Evolutionary conservation across 2,329 filamentous ascomycete genomes (phyloP).

Genomic region (Penicillium crustosum): DNA sequence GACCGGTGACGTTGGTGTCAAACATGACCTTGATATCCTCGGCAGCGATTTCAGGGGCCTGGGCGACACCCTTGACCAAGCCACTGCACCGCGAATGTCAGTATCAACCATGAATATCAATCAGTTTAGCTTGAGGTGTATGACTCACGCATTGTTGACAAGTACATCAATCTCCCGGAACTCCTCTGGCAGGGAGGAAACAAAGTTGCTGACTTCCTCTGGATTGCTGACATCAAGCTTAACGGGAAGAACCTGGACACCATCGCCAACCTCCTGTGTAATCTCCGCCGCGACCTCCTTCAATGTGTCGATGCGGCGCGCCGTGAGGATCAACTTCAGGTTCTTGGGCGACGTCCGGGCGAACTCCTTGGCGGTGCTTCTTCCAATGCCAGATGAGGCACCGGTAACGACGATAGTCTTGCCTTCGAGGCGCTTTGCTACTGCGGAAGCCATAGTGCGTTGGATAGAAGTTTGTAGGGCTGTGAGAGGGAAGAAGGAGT

Average conservation of each 20-base stretch:
- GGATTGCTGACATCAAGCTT: constrained; percentile 85
- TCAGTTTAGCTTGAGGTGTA: constrained; percentile 58
- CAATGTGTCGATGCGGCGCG: constrained; percentile 77
- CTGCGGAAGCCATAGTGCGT: constrained; percentile 64
- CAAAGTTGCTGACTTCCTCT: constrained; percentile 70
- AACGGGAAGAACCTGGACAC: constrained; percentile 78
- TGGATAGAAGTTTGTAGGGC: constrained; percentile 24
- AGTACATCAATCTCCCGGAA: constrained; percentile 83
- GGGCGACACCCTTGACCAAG: constrained; percentile 82
- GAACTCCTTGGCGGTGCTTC: constrained; percentile 76
- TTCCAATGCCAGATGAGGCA: constrained; percentile 89
- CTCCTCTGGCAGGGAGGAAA: constrained; percentile 71
- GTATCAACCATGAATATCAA: not conserved
- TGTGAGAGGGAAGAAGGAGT: constrained; percentile 19
- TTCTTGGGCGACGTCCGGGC: constrained; percentile 77
- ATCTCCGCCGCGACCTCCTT: constrained; percentile 76
- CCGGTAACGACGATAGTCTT: constrained; percentile 93
- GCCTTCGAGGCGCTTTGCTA: constrained; percentile 80
- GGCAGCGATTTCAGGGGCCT: constrained; percentile 77
- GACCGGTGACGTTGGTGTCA: constrained; percentile 85
- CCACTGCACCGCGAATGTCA: constrained; percentile 56
- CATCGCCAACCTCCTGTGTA: constrained; percentile 69
- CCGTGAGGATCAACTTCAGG: constrained; percentile 82
- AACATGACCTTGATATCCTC: constrained; percentile 88
- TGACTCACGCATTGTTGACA: constrained; percentile 96